Percentiles rank a stretch among this genome's conserved stretches.
Evolutionary conservation across 495 filamentous ascomycete genomes (phyloP).

Genomic region (Cenococcum geophilum): DNA sequence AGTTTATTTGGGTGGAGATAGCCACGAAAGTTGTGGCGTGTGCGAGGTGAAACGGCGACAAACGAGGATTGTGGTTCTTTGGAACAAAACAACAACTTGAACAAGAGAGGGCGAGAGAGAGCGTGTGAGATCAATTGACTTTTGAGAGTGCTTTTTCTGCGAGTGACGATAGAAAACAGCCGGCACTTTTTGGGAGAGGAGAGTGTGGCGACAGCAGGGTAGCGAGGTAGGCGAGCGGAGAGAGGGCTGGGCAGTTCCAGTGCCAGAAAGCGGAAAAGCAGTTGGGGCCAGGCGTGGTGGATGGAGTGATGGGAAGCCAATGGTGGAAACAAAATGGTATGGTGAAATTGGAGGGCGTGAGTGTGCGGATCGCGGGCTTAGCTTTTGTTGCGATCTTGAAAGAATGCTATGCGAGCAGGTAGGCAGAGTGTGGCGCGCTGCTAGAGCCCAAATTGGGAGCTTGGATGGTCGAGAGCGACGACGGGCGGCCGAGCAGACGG

Average conservation of each 20-base stretch:
- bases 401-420: background rate
- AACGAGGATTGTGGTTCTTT: background rate
- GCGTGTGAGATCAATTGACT: background rate
- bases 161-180: no score
- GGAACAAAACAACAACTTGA: background rate
- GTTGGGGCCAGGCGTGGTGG: background rate
- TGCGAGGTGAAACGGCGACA: background rate
- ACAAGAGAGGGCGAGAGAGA: background rate
- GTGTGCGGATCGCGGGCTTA: background rate
- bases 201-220: background rate
- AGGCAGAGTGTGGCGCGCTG: background rate
- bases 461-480: background rate
- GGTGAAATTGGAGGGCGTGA: background rate
- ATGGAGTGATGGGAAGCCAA: conserved; percentile 2
- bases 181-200: background rate
- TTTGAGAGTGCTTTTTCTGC: no score
- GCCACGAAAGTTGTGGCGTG: background rate
- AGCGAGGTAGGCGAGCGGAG: background rate
- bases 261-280: background rate
- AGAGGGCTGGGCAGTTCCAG: background rate
- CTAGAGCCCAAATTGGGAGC: background rate
- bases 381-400: background rate
- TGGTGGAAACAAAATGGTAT: background rate
- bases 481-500: background rate
- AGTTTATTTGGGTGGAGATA: background rate